Percentiles rank a stretch among this genome's conserved stretches.
Conservation (phyloP, 306 rosid genomes). For the barrel medic (Medicago truncatula) region MtrunA17r5.0-ANR NC_053045.1:58312501-58313000, state of each 20-base stretch:
- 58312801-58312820: conserved; percentile 65
- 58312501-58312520: no score
- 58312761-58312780: conserved; percentile 57
- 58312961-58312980: background rate
- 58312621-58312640: background rate
- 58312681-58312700: conserved; percentile 46
- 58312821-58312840: conserved; percentile 57
- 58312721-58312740: no score
- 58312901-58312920: conserved; percentile 47
- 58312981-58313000: background rate
- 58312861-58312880: conserved; percentile 45
- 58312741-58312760: conserved; percentile 51
- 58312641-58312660: conserved; percentile 39
- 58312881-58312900: conserved; percentile 39
- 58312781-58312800: conserved; percentile 64
- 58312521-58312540: background rate
- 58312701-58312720: conserved; percentile 39
- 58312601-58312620: background rate
- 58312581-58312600: background rate
- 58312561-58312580: background rate
- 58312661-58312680: conserved; percentile 38
- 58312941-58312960: conserved; percentile 5
- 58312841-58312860: conserved; percentile 49
- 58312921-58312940: background rate
- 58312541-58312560: background rate